Conservation (phyloP, 169 alveolate genomes). For the Perkinsus chesapeaki region DNA sequence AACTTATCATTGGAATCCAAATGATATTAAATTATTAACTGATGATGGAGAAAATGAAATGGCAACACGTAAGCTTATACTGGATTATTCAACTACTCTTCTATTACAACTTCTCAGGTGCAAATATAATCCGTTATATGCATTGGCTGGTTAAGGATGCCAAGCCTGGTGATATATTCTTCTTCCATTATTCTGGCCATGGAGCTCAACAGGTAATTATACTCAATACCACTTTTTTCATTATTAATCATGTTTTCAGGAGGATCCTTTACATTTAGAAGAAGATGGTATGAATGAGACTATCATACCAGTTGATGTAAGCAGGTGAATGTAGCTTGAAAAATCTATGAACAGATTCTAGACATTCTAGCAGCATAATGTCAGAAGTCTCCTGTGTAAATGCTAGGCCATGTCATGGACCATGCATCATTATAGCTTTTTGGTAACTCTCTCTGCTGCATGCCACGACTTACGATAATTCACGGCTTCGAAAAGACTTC, state of each 20-base stretch:
- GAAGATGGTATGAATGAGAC: slow-evolving; percentile 54
- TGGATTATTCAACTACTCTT: neutral
- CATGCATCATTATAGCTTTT: no score
- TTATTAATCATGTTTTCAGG: no score
- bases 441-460: no score
- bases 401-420: no score
- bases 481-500: no score
- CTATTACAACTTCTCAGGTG: slow-evolving; percentile 18
- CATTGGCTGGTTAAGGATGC: slow-evolving; percentile 36
- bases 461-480: no score
- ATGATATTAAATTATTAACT: neutral
- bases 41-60: neutral
- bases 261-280: neutral
- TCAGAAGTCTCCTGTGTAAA: no score
- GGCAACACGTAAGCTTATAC: slow-evolving; percentile 15
- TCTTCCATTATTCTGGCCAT: slow-evolving; percentile 55
- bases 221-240: neutral
- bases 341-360: no score
- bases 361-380: no score
- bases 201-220: slow-evolving; percentile 36
- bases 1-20: neutral
- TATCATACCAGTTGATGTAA: slow-evolving; percentile 47
- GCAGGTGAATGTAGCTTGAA: no score
- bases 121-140: slow-evolving; percentile 23
- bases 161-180: slow-evolving; percentile 45